Evolutionary conservation across 2,329 filamentous ascomycete species (phyloP), one percentile per base, ranked within the genome.

Genomic region (Aaosphaeria pasadenensis): DNA sequence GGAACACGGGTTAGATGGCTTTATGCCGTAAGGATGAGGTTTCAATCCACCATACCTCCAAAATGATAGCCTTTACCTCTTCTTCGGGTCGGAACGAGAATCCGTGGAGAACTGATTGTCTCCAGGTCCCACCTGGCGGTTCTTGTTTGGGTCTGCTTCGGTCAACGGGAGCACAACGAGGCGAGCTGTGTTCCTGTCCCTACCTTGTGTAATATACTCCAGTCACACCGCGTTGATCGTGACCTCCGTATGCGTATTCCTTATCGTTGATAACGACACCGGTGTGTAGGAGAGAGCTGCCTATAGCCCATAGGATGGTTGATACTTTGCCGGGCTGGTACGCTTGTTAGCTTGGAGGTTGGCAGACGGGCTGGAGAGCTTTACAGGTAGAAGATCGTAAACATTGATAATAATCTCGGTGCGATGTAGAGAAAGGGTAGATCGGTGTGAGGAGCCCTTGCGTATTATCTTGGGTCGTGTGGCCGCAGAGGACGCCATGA

Each of bases 191-290:
- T n/a, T n/a, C 33, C 33, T 9, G n/a, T 9, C 53, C 78, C 11
- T 49, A 60, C 59, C 67, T 84, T 11, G 88, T 92, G 84, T 85
- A 91, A 73, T 94, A 95, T 6, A 95, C 89, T 43, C 89, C 89
- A 4, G 87, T 92, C 48, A 86, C 70, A 28, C 81, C 81, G 43
- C 75, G 81, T 57, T 81, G 81, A 63, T 89, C 84, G 67, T 95
- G 89, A 1, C 89, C 89, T 39, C 89, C 89, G 62, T 89, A 95
- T 24, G 89, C 89, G 66, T 94, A 95, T 74, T 95, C 89, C 54
- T 78, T 82, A 56, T 86, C 83, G 65, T 86, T 85, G 70, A 94
- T 89, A 38, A 91, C 88, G 46, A 95, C 86, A 45, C 88, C 89
- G 0, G 89, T 89, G 67, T 95, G 89, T 5, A 94, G 80, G 32